phyloP scores from a whole-genome alignment of 225 moss, liverwort and hornwort genomes.

The Marchantia paleacea region DNA sequence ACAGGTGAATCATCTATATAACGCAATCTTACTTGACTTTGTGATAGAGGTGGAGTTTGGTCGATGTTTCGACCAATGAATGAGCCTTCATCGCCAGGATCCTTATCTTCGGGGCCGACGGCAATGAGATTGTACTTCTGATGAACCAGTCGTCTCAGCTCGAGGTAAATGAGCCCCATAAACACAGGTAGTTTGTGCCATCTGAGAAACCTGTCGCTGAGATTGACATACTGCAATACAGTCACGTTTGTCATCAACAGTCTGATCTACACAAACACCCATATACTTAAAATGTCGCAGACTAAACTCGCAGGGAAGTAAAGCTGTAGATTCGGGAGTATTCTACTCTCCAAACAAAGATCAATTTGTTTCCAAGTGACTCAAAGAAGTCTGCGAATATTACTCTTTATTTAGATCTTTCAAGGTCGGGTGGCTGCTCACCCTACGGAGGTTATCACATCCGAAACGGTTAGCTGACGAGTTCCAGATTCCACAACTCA shows the following conservation, averaged over 20 bases:
- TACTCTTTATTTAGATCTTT: too few species aligned
- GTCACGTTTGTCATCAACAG: neutral
- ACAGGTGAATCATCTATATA: too few species aligned
- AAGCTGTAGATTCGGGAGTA: too few species aligned
- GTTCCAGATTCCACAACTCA: neutral
- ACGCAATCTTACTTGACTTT: neutral
- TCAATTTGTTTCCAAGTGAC: too few species aligned
- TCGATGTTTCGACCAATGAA: constrained; percentile 44
- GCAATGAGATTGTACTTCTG: constrained; percentile 61
- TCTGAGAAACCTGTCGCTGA: constrained; percentile 39
- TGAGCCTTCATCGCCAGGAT: constrained; percentile 21
- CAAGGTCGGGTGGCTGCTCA: too few species aligned
- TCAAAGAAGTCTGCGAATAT: too few species aligned
- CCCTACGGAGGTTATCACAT: too few species aligned
- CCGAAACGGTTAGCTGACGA: neutral
- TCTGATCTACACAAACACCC: neutral
- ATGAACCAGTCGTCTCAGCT: constrained; percentile 46
- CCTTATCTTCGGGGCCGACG: constrained; percentile 29
- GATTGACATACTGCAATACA: constrained; percentile 43
- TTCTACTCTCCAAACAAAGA: too few species aligned
- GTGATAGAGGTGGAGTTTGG: neutral
- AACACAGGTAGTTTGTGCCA: constrained; percentile 58
- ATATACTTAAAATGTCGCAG: neutral
- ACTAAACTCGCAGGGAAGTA: too few species aligned
- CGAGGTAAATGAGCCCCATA: constrained; percentile 47